A percentile compares a stretch with the other conserved stretches of the same genome.
Conservation (phyloP, 2,329 filamentous ascomycete species). For the Pyrenophora graminea region DNA sequence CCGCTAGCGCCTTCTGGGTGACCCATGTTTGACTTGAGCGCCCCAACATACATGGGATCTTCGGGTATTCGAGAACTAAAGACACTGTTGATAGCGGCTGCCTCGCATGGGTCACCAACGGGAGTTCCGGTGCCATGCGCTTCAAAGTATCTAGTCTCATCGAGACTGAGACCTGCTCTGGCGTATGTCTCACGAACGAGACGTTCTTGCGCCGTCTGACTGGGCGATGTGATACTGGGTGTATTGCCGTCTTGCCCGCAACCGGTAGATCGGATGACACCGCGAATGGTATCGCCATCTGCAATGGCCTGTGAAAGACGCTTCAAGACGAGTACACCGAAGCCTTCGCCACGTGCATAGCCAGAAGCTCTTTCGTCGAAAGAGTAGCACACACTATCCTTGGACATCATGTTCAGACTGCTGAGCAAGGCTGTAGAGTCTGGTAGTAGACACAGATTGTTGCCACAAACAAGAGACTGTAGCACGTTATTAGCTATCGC, state of each 20-base stretch:
- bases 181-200: slow-evolving; percentile 40
- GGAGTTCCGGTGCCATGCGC: slow-evolving; percentile 54
- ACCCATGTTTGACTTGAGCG: slow-evolving; percentile 40
- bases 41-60: slow-evolving; percentile 18
- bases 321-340: slow-evolving; percentile 41
- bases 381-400: slow-evolving; percentile 34
- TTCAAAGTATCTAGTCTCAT: slow-evolving; percentile 30
- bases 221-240: slow-evolving; percentile 30
- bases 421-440: slow-evolving; percentile 16
- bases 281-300: slow-evolving; percentile 36
- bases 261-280: slow-evolving; percentile 33
- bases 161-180: slow-evolving; percentile 40
- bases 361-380: slow-evolving; percentile 62
- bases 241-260: slow-evolving; percentile 27
- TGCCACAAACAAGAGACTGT: slow-evolving; percentile 19
- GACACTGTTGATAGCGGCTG: slow-evolving; percentile 15
- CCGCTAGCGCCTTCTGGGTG: slow-evolving; percentile 48
- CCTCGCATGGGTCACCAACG: slow-evolving; percentile 43
- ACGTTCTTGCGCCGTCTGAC: slow-evolving; percentile 51
- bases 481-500: not conserved
- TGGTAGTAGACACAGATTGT: slow-evolving; percentile 18
- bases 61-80: slow-evolving; percentile 23
- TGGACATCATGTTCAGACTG: slow-evolving; percentile 30
- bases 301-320: slow-evolving; percentile 15
- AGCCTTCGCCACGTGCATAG: slow-evolving; percentile 67